These are phyloP conservation scores for Lactarius vividus DNA, from an alignment of 768 basidiomycete genomes.

Conservation along the genomic window DNA sequence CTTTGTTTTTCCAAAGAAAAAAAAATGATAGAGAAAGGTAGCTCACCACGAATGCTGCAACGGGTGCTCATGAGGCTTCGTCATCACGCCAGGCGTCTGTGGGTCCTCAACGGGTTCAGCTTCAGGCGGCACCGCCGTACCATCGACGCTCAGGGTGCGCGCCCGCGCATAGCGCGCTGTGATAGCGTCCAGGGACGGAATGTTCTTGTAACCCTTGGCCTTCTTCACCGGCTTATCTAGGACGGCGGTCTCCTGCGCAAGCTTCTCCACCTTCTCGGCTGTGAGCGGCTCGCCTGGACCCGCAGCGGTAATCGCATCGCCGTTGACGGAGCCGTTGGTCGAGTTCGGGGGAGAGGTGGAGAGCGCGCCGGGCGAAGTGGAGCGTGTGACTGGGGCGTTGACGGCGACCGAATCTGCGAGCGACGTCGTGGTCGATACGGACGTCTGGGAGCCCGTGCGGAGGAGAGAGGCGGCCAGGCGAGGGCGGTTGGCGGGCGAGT, in stretches of 20 bases:
- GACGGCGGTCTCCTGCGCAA: conserved; percentile 50
- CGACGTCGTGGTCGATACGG: conserved; percentile 35
- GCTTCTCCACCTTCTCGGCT: conserved; percentile 60
- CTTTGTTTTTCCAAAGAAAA: neutral
- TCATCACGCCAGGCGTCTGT: conserved; percentile 71
- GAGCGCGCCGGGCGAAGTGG: conserved; percentile 58
- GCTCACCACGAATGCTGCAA: conserved; percentile 78
- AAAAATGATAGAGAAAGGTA: neutral
- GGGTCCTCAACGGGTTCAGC: conserved; percentile 79
- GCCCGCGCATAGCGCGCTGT: conserved; percentile 74
- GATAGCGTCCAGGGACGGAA: conserved; percentile 82
- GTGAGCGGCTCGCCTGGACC: conserved; percentile 54
- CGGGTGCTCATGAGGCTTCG: conserved; percentile 75
- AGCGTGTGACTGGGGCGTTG: conserved; percentile 63
- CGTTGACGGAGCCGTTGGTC: conserved; percentile 42
- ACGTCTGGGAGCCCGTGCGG: conserved; percentile 54
- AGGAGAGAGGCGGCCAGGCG: conserved; percentile 72
- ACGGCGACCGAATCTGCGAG: conserved; percentile 63
- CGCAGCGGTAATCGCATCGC: conserved; percentile 31
- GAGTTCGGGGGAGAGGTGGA: conserved; percentile 47
- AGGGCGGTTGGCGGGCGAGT: conserved; percentile 47
- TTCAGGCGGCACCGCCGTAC: conserved; percentile 69
- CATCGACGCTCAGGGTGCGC: conserved; percentile 54
- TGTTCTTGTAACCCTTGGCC: conserved; percentile 77
- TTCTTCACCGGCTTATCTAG: conserved; percentile 32